Evolutionary conservation across 192 early-diverging fungal genomes (phyloP).

Genomic region (Rhizoclosmatium globosum): DNA sequence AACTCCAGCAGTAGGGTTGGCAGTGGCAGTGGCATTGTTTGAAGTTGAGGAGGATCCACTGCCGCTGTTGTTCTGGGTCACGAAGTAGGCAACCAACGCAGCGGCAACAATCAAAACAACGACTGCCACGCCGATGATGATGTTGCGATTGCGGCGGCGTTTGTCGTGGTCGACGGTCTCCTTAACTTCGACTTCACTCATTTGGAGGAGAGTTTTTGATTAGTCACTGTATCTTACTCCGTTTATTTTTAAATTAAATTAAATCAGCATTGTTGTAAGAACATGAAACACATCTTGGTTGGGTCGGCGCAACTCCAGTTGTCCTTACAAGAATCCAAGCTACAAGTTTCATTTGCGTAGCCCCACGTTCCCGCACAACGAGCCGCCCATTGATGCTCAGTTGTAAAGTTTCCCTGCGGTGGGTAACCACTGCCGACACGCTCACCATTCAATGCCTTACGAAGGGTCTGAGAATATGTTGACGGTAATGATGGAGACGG

Average conservation of each 20-base stretch:
- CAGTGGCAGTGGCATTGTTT: background rate
- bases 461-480: constrained; percentile 11
- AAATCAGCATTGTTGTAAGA: background rate
- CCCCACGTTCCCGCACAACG: constrained; percentile 34
- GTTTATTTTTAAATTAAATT: background rate
- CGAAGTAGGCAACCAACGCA: constrained; percentile 19
- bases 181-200: background rate
- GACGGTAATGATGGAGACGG: background rate
- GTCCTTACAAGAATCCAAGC: background rate
- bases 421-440: constrained; percentile 20
- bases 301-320: background rate
- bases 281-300: background rate
- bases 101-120: constrained; percentile 12
- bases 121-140: constrained; percentile 9
- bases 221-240: background rate
- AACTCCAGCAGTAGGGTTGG: background rate
- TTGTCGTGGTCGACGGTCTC: background rate
- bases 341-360: constrained; percentile 12
- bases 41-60: background rate
- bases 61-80: constrained; percentile 10
- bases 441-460: constrained; percentile 19
- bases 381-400: background rate
- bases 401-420: constrained; percentile 11
- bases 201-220: background rate
- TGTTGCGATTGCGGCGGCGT: background rate